Conservation (phyloP, 495 filamentous ascomycete species). For the Parmelia sp. region DNA sequence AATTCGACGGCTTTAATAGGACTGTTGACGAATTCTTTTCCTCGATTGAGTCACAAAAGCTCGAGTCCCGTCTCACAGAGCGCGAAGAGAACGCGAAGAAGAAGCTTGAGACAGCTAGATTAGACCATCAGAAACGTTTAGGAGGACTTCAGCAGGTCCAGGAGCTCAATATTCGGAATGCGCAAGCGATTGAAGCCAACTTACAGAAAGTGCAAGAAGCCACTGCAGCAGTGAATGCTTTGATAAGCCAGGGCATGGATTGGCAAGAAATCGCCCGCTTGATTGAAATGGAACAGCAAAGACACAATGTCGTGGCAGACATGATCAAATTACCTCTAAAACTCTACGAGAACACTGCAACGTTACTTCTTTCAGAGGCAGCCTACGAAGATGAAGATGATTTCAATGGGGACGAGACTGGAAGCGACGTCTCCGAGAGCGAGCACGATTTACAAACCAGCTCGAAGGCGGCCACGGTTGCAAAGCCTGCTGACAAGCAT, state of each 20-base stretch:
- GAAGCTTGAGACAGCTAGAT: slow-evolving; percentile 72
- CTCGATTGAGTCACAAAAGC: slow-evolving; percentile 86
- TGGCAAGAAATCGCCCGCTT: slow-evolving; percentile 86
- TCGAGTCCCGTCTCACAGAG: slow-evolving; percentile 75
- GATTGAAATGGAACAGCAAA: slow-evolving; percentile 75
- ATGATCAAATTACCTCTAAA: slow-evolving; percentile 85
- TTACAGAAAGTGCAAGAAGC: slow-evolving; percentile 83
- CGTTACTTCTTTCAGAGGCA: slow-evolving; percentile 67
- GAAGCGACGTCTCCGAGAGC: slow-evolving; percentile 56
- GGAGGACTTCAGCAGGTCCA: slow-evolving; percentile 74
- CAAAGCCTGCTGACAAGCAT: slow-evolving; percentile 39
- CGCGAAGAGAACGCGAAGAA: slow-evolving; percentile 71
- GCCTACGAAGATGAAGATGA: slow-evolving; percentile 54
- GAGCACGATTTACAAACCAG: slow-evolving; percentile 43
- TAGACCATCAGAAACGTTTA: slow-evolving; percentile 77
- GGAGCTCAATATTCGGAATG: slow-evolving; percentile 79
- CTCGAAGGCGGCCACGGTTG: slow-evolving; percentile 30
- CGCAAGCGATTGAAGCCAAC: slow-evolving; percentile 83
- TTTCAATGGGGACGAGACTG: slow-evolving; percentile 56
- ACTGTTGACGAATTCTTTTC: slow-evolving; percentile 97
- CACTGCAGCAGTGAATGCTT: slow-evolving; percentile 79
- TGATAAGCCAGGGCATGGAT: slow-evolving; percentile 91
- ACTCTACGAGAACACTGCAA: slow-evolving; percentile 80
- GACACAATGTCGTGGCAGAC: slow-evolving; percentile 76
- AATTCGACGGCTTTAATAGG: slow-evolving; percentile 79